Evolutionary conservation across 2,329 filamentous ascomycete species (phyloP).

Genomic region (Diplodia mutila): DNA sequence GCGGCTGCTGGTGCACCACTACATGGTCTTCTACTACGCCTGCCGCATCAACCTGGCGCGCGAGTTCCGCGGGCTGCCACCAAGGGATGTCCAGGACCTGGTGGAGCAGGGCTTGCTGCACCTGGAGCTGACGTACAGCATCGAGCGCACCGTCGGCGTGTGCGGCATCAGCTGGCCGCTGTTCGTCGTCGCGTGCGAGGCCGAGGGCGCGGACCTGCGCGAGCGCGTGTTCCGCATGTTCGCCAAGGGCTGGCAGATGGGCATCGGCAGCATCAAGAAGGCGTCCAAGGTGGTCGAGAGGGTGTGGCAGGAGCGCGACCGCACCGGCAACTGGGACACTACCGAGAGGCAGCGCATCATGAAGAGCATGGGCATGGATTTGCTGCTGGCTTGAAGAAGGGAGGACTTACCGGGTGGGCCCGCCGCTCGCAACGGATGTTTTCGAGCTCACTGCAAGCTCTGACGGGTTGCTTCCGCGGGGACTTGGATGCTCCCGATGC

Average conservation of each 20-base stretch:
- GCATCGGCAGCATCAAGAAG: constrained; percentile 19
- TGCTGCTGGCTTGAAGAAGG: constrained; percentile 13
- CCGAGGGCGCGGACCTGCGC: constrained; percentile 1
- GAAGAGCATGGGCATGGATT: constrained; percentile 23
- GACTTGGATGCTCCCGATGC: no score
- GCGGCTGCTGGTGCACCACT: constrained; percentile 14
- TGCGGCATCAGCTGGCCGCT: constrained; percentile 22
- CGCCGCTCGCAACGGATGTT: no score
- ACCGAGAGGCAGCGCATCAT: constrained; percentile 13
- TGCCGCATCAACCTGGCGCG: constrained; percentile 19
- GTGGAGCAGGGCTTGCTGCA: constrained; percentile 2
- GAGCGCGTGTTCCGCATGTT: background rate
- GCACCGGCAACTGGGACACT: background rate
- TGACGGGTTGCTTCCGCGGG: no score
- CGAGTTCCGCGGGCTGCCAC: constrained; percentile 6
- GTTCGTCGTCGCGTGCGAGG: constrained; percentile 23
- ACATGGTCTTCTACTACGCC: constrained; percentile 19
- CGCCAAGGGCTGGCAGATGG: constrained; percentile 13
- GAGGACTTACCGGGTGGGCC: no score
- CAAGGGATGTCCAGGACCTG: constrained; percentile 1
- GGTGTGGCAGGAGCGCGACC: constrained; percentile 12
- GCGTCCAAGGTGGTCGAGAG: background rate
- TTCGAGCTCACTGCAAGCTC: no score
- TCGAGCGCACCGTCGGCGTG: constrained; percentile 10
- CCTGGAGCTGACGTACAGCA: constrained; percentile 18